Percentiles rank a stretch among this genome's conserved stretches.
phyloP scores from a whole-genome alignment of 78 protist genomes.

The Dictyostelium purpureum region DNA sequence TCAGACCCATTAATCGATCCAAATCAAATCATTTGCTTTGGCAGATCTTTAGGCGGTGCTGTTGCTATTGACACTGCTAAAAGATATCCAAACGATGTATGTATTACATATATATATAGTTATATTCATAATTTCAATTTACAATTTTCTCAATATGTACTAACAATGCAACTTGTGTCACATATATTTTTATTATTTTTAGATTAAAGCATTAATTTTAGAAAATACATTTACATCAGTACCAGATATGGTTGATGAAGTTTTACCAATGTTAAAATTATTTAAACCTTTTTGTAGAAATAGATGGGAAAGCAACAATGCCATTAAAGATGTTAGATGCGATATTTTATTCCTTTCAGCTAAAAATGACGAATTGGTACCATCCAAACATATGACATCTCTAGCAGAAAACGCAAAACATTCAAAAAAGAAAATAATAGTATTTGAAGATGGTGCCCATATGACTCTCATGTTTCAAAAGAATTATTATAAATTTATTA shows the following conservation, averaged over 20 bases:
- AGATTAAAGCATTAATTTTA: slow-evolving; percentile 63
- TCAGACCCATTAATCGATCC: slow-evolving; percentile 16
- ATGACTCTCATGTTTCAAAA: slow-evolving; percentile 52
- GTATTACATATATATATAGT: not conserved
- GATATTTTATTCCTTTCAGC: slow-evolving; percentile 55
- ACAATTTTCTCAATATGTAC: too few species aligned
- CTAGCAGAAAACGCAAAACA: slow-evolving; percentile 12
- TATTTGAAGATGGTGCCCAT: slow-evolving; percentile 49
- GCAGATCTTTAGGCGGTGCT: slow-evolving; percentile 75
- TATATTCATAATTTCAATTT: not conserved
- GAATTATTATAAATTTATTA: slow-evolving; percentile 46
- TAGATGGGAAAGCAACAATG: not conserved
- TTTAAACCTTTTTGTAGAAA: slow-evolving; percentile 48
- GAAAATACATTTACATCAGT: slow-evolving; percentile 73
- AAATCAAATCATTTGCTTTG: slow-evolving; percentile 18
- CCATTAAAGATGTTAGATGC: not conserved
- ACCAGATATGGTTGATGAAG: slow-evolving; percentile 75
- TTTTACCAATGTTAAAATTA: slow-evolving; percentile 40
- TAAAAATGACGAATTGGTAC: slow-evolving; percentile 51
- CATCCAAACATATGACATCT: slow-evolving; percentile 36
- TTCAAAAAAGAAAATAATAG: slow-evolving; percentile 11
- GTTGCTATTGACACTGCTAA: slow-evolving; percentile 48
- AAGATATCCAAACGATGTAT: slow-evolving; percentile 51
- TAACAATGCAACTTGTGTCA: too few species aligned
- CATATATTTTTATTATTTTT: not conserved